Percentiles rank a stretch among this genome's conserved stretches.
Conservation (phyloP, 208 protist species). For the Trypanosoma grayi region DNA sequence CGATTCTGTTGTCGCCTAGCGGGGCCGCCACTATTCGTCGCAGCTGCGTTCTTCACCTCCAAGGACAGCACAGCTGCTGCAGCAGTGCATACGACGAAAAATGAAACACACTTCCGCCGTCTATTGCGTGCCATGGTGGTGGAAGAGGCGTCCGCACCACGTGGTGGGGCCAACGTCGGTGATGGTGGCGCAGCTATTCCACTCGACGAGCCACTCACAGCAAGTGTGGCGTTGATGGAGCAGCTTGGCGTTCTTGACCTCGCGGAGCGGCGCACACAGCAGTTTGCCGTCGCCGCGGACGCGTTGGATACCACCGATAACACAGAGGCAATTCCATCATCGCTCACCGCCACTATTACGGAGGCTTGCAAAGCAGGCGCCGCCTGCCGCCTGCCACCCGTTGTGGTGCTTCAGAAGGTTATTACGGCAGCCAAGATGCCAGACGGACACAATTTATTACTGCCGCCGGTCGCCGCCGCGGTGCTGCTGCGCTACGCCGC, state of each 20-base stretch:
- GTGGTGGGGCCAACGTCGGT: background rate
- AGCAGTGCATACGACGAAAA: too few species aligned
- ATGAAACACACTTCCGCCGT: too few species aligned
- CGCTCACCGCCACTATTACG: background rate
- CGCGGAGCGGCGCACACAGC: background rate
- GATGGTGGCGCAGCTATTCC: background rate
- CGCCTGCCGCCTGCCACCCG: slow-evolving; percentile 7
- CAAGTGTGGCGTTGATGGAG: slow-evolving; percentile 13
- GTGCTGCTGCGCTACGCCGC: slow-evolving; percentile 2
- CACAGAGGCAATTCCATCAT: background rate
- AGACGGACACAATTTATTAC: background rate
- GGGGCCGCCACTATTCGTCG: too few species aligned
- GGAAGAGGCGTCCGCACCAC: background rate
- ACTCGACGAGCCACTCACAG: slow-evolving; percentile 8
- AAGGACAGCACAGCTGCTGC: too few species aligned
- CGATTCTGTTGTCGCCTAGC: too few species aligned
- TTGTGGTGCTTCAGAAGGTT: slow-evolving; percentile 15
- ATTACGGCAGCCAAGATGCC: background rate
- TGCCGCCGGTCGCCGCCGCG: slow-evolving; percentile 1
- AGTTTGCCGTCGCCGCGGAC: background rate
- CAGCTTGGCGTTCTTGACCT: slow-evolving; percentile 24
- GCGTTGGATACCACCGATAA: background rate
- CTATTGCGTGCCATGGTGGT: background rate
- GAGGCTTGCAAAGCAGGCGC: slow-evolving; percentile 20
- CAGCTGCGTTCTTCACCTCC: too few species aligned